These are phyloP conservation scores for Diaporthe eres DNA, from an alignment of 2,329 filamentous ascomycete species.

Conservation along the genomic window DNA sequence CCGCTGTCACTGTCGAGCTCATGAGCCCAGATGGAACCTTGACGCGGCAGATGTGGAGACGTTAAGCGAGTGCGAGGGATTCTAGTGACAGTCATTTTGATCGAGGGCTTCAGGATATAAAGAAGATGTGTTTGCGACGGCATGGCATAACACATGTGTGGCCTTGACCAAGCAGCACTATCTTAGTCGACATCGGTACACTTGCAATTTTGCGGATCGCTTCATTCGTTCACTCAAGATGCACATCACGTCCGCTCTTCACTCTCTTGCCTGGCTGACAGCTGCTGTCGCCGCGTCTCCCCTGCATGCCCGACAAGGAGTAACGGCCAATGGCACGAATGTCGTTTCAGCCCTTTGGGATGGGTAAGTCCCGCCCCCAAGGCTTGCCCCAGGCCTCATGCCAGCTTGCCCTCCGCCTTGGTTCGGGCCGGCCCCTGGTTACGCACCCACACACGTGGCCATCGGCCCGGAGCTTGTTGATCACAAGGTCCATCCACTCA, in stretches of 20 bases:
- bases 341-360: conserved; percentile 38
- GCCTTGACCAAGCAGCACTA: not conserved
- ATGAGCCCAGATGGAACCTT: not conserved
- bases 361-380: conserved; percentile 26
- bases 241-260: conserved; percentile 22
- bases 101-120: not conserved
- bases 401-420: not conserved
- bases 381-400: not conserved
- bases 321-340: conserved; percentile 36
- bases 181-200: not conserved
- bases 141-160: not conserved
- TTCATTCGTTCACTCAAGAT: conserved; percentile 16
- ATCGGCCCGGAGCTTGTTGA: not conserved
- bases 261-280: conserved; percentile 30
- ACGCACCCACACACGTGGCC: not conserved
- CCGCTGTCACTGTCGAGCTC: not conserved
- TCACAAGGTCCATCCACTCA: not conserved
- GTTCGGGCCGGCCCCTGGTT: not conserved
- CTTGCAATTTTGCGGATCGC: not conserved
- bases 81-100: no score
- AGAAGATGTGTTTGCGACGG: not conserved
- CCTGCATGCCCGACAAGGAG: conserved; percentile 23
- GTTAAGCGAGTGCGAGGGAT: conserved; percentile 17
- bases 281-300: conserved; percentile 24
- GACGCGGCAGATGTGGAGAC: not conserved